These are phyloP conservation scores for Funneliformis geosporum DNA, from an alignment of 192 early-diverging fungal species.

Conservation along the genomic window DNA sequence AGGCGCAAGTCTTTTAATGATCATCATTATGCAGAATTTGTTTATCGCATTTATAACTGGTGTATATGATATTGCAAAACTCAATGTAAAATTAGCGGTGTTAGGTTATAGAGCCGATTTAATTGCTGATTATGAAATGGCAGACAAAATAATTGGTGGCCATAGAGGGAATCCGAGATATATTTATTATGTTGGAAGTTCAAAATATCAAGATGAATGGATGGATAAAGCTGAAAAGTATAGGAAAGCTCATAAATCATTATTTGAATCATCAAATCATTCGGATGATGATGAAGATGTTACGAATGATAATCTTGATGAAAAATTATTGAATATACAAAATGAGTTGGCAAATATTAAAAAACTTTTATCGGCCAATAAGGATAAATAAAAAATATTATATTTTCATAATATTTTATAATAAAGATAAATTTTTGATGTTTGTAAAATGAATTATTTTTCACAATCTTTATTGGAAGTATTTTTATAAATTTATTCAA, in stretches of 20 bases:
- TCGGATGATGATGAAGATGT: too few species aligned
- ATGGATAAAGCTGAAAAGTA: background rate
- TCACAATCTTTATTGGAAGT: too few species aligned
- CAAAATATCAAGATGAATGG: background rate
- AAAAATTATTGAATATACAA: too few species aligned
- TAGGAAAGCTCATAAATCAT: background rate
- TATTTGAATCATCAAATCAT: too few species aligned
- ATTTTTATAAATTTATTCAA: too few species aligned
- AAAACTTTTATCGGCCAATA: too few species aligned
- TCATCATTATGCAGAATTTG: conserved; percentile 8
- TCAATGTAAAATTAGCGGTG: background rate
- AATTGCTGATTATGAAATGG: background rate
- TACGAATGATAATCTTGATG: too few species aligned
- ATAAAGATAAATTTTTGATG: too few species aligned
- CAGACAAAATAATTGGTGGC: background rate
- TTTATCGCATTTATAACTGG: conserved; percentile 10
- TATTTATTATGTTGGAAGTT: background rate
- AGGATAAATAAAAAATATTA: too few species aligned
- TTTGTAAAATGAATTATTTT: too few species aligned
- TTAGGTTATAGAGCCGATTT: background rate
- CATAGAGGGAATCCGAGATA: background rate
- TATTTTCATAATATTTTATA: too few species aligned
- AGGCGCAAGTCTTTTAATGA: background rate
- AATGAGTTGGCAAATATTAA: too few species aligned
- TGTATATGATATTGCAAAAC: background rate